Evolutionary conservation across 2,329 filamentous ascomycete species (phyloP).

Genomic region (Ciborinia camelliae): DNA sequence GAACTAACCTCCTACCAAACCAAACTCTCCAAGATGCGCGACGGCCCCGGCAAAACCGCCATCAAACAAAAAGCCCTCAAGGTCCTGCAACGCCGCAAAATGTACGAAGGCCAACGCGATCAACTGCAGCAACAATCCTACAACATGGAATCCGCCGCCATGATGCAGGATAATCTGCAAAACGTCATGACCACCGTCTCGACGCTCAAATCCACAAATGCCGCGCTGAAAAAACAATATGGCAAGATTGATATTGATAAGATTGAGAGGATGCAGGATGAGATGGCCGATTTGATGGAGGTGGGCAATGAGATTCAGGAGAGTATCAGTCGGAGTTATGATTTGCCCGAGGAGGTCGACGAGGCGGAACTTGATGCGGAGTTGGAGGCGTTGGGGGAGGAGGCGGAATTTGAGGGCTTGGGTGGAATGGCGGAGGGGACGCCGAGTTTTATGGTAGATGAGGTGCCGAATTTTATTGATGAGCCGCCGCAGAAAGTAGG

Average conservation of each 20-base stretch:
- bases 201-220: conserved; percentile 98
- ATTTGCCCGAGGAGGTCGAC: conserved; percentile 94
- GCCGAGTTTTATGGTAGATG: conserved; percentile 86
- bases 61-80: conserved; percentile 94
- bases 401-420: conserved; percentile 79
- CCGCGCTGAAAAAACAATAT: conserved; percentile 88
- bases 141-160: conserved; percentile 98
- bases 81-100: conserved; percentile 86
- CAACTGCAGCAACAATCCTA: conserved; percentile 92
- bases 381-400: conserved; percentile 87
- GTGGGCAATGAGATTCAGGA: conserved; percentile 98
- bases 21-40: conserved; percentile 88
- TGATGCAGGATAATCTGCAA: conserved; percentile 98
- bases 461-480: conserved; percentile 86
- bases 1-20: conserved; percentile 86
- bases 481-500: conserved; percentile 71
- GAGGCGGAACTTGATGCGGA: conserved; percentile 96
- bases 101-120: conserved; percentile 91
- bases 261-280: conserved; percentile 96
- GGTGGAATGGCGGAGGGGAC: conserved; percentile 52
- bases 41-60: conserved; percentile 88
- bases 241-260: conserved; percentile 97
- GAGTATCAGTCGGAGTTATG: conserved; percentile 84
- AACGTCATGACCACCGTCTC: conserved; percentile 94
- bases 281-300: conserved; percentile 98